Percentiles rank a stretch among this genome's conserved stretches.
Evolutionary conservation across 2,329 filamentous ascomycete species (phyloP).

Genomic region (Emmonsiellopsis sp.): DNA sequence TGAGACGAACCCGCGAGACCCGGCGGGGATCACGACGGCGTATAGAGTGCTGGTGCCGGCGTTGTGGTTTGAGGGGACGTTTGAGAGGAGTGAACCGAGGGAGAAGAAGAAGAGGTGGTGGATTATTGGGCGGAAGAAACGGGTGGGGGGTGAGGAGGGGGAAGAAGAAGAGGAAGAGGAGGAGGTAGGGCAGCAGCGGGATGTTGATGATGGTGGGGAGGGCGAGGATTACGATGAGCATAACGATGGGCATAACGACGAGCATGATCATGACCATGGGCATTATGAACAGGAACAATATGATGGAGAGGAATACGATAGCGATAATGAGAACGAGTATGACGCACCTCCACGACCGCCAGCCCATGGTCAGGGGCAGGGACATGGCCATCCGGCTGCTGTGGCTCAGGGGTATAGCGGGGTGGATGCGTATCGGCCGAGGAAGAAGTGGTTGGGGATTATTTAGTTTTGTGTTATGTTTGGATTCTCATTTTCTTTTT

Average conservation of each 20-base stretch:
- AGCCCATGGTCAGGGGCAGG: neutral
- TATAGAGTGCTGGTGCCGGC: slow-evolving; percentile 81
- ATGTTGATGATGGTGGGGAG: neutral
- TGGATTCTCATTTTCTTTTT: neutral
- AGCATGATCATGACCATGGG: neutral
- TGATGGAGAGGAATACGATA: neutral
- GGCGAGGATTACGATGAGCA: neutral
- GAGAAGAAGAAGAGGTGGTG: slow-evolving; percentile 30
- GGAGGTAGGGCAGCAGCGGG: slow-evolving; percentile 1
- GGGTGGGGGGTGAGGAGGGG: slow-evolving; percentile 13
- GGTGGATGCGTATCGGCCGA: slow-evolving; percentile 23
- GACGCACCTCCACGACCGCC: neutral
- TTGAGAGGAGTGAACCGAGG: slow-evolving; percentile 27
- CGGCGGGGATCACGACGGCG: slow-evolving; percentile 75
- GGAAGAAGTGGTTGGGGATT: slow-evolving; percentile 17
- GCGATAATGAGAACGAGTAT: slow-evolving; percentile 2
- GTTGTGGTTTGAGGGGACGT: slow-evolving; percentile 46
- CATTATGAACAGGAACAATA: neutral
- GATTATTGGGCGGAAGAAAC: slow-evolving; percentile 14
- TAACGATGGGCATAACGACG: neutral
- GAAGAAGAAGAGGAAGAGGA: slow-evolving; percentile 13
- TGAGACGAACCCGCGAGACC: slow-evolving; percentile 77
- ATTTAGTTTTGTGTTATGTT: slow-evolving; percentile 4
- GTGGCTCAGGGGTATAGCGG: slow-evolving; percentile 19
- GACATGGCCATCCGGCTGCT: neutral